phyloP scores from a whole-genome alignment of 306 rosid genomes.

The Gynostemma pentaphyllum region DNA sequence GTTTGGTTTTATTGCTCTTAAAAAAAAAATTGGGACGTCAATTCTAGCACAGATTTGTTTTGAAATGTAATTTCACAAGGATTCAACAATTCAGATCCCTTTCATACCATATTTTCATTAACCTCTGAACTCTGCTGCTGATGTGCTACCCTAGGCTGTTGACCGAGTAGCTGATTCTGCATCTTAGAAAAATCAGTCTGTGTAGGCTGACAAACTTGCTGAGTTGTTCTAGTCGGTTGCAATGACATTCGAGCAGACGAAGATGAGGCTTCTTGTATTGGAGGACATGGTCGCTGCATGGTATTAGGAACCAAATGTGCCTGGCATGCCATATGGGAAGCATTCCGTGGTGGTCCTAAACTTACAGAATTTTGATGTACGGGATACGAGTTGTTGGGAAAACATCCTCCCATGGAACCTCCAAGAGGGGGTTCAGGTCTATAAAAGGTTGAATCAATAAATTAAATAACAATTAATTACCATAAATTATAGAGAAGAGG shows the following conservation, averaged over 20 bases:
- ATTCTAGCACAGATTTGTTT: neutral
- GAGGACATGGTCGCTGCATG: slow-evolving; percentile 37
- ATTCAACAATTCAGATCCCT: slow-evolving; percentile 5
- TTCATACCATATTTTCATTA: slow-evolving; percentile 26
- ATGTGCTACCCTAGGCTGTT: slow-evolving; percentile 32
- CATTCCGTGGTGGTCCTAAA: slow-evolving; percentile 34
- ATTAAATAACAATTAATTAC: neutral
- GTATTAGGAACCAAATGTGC: slow-evolving; percentile 26
- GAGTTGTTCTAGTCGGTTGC: slow-evolving; percentile 30
- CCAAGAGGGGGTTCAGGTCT: slow-evolving; percentile 46
- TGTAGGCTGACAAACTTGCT: slow-evolving; percentile 26
- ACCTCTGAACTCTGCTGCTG: slow-evolving; percentile 59
- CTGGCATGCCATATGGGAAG: slow-evolving; percentile 43
- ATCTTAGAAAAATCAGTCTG: slow-evolving; percentile 29
- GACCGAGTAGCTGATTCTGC: slow-evolving; percentile 38
- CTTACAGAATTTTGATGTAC: slow-evolving; percentile 27
- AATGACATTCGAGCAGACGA: slow-evolving; percentile 37
- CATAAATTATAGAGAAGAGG: neutral
- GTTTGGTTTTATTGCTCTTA: neutral
- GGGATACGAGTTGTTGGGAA: slow-evolving; percentile 43
- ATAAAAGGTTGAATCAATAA: slow-evolving; percentile 13
- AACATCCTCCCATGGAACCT: slow-evolving; percentile 35
- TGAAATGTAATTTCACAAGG: neutral
- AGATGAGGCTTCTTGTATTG: slow-evolving; percentile 28
- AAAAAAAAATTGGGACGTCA: neutral